A percentile compares a stretch with the other conserved stretches of the same genome.
These are phyloP conservation scores for Acacia confusa DNA, from an alignment of 306 rosid genomes.

Conservation along the genomic window DNA sequence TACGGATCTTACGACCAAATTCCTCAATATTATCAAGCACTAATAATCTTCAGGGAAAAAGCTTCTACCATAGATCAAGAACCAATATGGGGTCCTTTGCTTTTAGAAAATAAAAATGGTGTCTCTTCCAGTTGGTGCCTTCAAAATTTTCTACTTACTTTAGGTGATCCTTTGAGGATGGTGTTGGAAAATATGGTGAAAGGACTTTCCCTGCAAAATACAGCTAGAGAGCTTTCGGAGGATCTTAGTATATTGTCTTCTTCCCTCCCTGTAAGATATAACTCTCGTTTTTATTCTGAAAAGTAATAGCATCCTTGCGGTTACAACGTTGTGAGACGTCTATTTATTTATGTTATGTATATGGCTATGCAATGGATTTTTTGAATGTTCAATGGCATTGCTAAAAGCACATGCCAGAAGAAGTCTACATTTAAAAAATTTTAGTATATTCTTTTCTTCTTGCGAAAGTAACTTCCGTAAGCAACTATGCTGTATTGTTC, in stretches of 20 bases:
- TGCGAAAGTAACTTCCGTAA: constrained; percentile 8
- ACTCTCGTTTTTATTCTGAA: constrained; percentile 15
- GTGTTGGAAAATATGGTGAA: constrained; percentile 48
- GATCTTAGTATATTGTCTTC: constrained; percentile 55
- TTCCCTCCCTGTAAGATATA: constrained; percentile 69
- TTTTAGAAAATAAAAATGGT: constrained; percentile 13
- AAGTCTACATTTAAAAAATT: constrained; percentile 21
- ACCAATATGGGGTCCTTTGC: background rate
- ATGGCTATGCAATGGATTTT: constrained; percentile 15
- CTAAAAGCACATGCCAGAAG: constrained; percentile 16
- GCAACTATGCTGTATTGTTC: constrained; percentile 13
- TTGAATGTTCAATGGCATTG: constrained; percentile 12
- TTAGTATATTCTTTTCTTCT: constrained; percentile 16
- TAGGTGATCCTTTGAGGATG: constrained; percentile 58
- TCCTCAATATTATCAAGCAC: constrained; percentile 14
- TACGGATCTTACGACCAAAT: background rate
- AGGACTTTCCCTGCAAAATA: constrained; percentile 56
- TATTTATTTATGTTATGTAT: constrained; percentile 21
- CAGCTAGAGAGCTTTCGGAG: constrained; percentile 53
- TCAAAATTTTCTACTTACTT: constrained; percentile 37
- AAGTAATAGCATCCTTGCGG: background rate
- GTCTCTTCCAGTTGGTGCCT: constrained; percentile 26
- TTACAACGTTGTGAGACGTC: constrained; percentile 9
- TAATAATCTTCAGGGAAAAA: constrained; percentile 5
- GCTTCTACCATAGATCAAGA: constrained; percentile 2